These are phyloP conservation scores for Trichomonas vaginalis DNA, from an alignment of 208 protist species.

Conservation along the genomic window DNA sequence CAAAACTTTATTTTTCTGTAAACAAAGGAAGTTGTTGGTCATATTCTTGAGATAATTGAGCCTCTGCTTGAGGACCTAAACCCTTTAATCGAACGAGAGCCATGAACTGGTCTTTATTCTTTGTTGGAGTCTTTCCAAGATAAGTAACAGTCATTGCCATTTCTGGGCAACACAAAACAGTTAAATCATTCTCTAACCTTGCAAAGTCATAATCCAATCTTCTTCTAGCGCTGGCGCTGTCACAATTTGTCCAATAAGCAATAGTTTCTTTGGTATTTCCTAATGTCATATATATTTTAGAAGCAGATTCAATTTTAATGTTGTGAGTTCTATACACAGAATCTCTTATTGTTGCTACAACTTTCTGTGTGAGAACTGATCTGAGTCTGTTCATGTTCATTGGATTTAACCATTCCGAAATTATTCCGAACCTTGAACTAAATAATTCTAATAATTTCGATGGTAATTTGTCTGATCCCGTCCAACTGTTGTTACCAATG, in stretches of 20 bases:
- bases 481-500: background rate
- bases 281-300: background rate
- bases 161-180: background rate
- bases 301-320: background rate
- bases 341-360: background rate
- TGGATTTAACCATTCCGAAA: background rate
- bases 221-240: background rate
- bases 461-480: background rate
- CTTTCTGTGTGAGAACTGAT: background rate
- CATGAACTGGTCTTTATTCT: background rate
- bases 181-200: background rate
- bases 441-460: background rate
- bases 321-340: background rate
- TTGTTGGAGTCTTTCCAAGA: background rate
- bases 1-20: no score
- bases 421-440: background rate
- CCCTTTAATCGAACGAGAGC: background rate
- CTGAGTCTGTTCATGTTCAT: background rate
- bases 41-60: background rate
- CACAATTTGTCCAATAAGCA: background rate
- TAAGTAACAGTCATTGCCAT: background rate
- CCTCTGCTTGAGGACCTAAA: background rate
- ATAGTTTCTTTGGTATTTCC: background rate
- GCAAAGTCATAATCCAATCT: background rate
- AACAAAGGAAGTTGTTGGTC: background rate